These are phyloP conservation scores for Euphorbia lathyris DNA, from an alignment of 345 rosid genomes.

Conservation along the genomic window DNA sequence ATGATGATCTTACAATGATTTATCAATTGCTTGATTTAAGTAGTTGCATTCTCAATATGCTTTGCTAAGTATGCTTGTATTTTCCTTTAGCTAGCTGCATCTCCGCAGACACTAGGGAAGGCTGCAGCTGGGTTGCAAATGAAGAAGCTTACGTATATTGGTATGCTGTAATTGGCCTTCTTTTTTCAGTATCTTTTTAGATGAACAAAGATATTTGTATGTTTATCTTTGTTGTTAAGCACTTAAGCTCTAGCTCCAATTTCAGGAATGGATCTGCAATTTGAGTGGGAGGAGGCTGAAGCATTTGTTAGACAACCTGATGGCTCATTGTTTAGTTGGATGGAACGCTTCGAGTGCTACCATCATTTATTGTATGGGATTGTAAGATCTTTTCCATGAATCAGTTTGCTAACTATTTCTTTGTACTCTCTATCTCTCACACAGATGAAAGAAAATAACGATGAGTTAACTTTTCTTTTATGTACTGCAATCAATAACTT, in stretches of 20 bases:
- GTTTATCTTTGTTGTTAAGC: background rate
- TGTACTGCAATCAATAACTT: background rate
- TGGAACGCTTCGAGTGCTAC: conserved; percentile 80
- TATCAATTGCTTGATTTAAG: background rate
- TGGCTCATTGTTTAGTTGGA: conserved; percentile 88
- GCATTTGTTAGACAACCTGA: conserved; percentile 81
- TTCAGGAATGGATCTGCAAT: conserved; percentile 88
- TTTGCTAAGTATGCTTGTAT: conserved; percentile 16
- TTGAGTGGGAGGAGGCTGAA: conserved; percentile 72
- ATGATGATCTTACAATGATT: background rate
- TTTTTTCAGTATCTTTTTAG: conserved; percentile 9
- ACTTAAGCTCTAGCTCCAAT: conserved; percentile 8
- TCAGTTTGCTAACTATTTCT: background rate
- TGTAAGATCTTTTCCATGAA: conserved; percentile 38
- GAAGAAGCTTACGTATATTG: conserved; percentile 79
- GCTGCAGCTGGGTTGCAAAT: conserved; percentile 74
- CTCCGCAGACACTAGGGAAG: conserved; percentile 57
- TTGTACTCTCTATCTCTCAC: background rate
- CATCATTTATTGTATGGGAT: conserved; percentile 57
- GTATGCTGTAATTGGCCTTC: conserved; percentile 28
- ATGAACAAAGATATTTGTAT: background rate
- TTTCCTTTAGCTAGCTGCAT: conserved; percentile 68
- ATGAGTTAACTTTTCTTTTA: background rate
- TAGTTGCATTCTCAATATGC: background rate
- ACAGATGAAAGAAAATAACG: background rate